phyloP scores from a whole-genome alignment of 495 filamentous ascomycete species.

The Hypomontagnella monticulosa region DNA sequence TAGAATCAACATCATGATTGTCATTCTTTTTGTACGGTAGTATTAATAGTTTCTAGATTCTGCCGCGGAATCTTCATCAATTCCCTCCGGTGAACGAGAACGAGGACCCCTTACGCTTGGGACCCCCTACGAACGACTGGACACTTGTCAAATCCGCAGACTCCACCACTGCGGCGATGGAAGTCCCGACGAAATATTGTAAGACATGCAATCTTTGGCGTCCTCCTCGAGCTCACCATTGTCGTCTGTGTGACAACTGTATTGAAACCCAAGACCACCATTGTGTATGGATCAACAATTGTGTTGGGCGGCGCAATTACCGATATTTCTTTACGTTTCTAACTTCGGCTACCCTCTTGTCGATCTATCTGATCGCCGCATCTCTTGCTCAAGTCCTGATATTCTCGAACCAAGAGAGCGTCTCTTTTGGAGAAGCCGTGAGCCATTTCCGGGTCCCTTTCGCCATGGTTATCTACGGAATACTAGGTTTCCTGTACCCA shows the following conservation, averaged over 20 bases:
- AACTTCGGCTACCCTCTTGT: conserved; percentile 75
- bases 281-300: conserved; percentile 99
- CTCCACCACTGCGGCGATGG: conserved; percentile 82
- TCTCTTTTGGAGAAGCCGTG: conserved; percentile 75
- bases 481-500: conserved; percentile 81
- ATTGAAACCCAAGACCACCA: conserved; percentile 98
- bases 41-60: conserved; percentile 63
- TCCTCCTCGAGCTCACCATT: conserved; percentile 93
- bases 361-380: conserved; percentile 77
- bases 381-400: conserved; percentile 81
- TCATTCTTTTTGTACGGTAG: not conserved
- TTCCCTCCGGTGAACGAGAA: conserved; percentile 66
- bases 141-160: conserved; percentile 83
- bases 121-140: conserved; percentile 90
- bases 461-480: conserved; percentile 86
- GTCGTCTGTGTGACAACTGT: conserved; percentile 95
- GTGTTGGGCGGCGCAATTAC: conserved; percentile 96
- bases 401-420: conserved; percentile 66
- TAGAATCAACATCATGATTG: conserved; percentile 27
- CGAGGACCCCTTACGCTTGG: conserved; percentile 80
- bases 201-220: conserved; percentile 97
- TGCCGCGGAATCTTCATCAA: conserved; percentile 80
- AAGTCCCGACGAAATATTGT: conserved; percentile 97
- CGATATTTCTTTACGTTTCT: conserved; percentile 97
- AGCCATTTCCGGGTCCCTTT: conserved; percentile 79